These are phyloP conservation scores for Trifolium dubium DNA, from an alignment of 306 rosid species.

Conservation along the genomic window DNA sequence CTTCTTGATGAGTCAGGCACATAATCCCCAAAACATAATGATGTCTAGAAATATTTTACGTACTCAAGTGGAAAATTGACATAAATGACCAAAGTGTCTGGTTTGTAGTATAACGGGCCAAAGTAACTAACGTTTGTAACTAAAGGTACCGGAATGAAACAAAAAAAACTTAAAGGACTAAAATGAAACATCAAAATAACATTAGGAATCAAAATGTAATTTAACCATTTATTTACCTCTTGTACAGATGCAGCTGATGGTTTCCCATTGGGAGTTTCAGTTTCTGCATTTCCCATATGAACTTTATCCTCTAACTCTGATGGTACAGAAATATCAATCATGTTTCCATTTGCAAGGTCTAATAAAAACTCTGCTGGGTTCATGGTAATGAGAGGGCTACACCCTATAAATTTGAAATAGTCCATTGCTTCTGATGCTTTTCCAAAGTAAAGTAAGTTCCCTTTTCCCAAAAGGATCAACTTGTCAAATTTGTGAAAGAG, in stretches of 20 bases:
- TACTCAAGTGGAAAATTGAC: no score
- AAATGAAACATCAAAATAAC: no score
- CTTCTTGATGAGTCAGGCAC: no score
- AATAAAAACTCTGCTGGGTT: constrained; percentile 95
- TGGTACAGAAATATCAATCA: constrained; percentile 83
- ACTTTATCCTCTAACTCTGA: constrained; percentile 88
- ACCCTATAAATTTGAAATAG: constrained; percentile 83
- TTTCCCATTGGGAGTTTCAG: constrained; percentile 59
- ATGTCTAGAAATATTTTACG: no score
- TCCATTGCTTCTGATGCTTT: constrained; percentile 85
- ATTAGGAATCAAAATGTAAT: no score
- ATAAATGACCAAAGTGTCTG: no score
- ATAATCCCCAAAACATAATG: no score
- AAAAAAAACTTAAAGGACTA: no score
- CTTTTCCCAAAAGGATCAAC: constrained; percentile 92
- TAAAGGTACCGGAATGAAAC: no score
- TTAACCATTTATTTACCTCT: constrained; percentile 56
- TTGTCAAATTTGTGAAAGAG: constrained; percentile 92
- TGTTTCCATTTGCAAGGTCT: constrained; percentile 94
- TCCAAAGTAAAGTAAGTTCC: constrained; percentile 88
- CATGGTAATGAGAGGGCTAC: constrained; percentile 91
- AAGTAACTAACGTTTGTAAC: no score
- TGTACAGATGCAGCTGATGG: constrained; percentile 79
- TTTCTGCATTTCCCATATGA: constrained; percentile 64
- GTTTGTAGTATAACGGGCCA: no score